Percentiles rank a stretch among this genome's conserved stretches.
These are phyloP conservation scores for Erodium texanum DNA, from an alignment of 441 rosid species.

Conservation along the genomic window DNA sequence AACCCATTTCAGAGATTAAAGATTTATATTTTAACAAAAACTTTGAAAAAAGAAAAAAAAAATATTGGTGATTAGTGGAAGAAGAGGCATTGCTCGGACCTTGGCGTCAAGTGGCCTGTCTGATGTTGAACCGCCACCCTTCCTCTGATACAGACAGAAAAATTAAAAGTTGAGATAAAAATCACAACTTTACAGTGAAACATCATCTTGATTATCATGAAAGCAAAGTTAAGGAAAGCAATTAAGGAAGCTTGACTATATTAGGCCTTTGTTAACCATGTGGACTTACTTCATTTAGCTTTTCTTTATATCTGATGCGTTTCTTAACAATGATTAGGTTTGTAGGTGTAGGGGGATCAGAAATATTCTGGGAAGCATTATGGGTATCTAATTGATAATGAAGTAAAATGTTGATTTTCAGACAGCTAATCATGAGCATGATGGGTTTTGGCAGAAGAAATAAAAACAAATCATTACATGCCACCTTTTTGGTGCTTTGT, in stretches of 20 bases:
- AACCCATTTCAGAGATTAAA: not conserved
- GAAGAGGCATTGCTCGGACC: slow-evolving; percentile 30
- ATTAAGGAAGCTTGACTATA: not conserved
- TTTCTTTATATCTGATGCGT: not conserved
- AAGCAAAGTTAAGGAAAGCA: not conserved
- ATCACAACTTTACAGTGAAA: not conserved
- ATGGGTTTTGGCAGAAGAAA: slow-evolving; percentile 15
- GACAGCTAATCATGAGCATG: slow-evolving; percentile 13
- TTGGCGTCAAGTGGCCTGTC: slow-evolving; percentile 87
- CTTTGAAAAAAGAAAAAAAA: not conserved
- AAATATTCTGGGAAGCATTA: slow-evolving; percentile 20
- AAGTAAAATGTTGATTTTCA: slow-evolving; percentile 13
- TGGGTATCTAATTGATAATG: slow-evolving; percentile 17
- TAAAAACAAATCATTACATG: not conserved
- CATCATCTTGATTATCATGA: not conserved
- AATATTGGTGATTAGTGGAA: not conserved
- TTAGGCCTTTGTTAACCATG: not conserved
- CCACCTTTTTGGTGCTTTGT: no score
- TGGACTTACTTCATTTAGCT: no score
- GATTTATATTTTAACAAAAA: not conserved
- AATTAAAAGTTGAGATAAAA: not conserved
- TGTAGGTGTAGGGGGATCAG: slow-evolving; percentile 13
- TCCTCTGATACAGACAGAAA: slow-evolving; percentile 58
- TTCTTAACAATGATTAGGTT: slow-evolving; percentile 3
- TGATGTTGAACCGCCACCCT: slow-evolving; percentile 51